Evolutionary conservation across 108 stramenopile species (phyloP).

Genomic region (Craspedostauros australis): DNA sequence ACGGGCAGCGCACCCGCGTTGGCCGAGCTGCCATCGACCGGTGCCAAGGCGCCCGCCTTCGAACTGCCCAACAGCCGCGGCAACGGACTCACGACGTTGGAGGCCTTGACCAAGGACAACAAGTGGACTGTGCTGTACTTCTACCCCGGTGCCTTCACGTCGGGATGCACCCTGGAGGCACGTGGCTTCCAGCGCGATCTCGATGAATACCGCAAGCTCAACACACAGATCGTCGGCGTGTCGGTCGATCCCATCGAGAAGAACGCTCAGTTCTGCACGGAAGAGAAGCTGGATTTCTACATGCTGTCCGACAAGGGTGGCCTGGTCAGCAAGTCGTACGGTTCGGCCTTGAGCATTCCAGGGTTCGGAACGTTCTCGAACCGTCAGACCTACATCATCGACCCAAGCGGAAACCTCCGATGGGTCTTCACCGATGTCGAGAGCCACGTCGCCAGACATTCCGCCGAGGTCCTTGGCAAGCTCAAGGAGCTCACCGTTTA

Average conservation of each 20-base stretch:
- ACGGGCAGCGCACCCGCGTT: not conserved
- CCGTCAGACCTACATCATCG: slow-evolving; percentile 80
- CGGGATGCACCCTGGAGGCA: slow-evolving; percentile 79
- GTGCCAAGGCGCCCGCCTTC: slow-evolving; percentile 53
- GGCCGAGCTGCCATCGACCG: slow-evolving; percentile 14
- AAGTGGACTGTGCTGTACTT: slow-evolving; percentile 83
- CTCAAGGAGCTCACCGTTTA: slow-evolving; percentile 61
- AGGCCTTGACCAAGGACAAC: slow-evolving; percentile 21
- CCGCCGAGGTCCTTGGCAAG: slow-evolving; percentile 65
- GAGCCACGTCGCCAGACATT: slow-evolving; percentile 55
- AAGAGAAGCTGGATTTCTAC: slow-evolving; percentile 64
- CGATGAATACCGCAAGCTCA: slow-evolving; percentile 38
- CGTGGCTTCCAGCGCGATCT: slow-evolving; percentile 58
- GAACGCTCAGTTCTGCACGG: slow-evolving; percentile 67
- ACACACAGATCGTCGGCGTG: slow-evolving; percentile 74
- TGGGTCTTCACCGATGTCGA: slow-evolving; percentile 83
- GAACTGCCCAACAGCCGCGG: slow-evolving; percentile 64
- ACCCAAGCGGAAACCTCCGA: slow-evolving; percentile 59
- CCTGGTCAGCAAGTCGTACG: slow-evolving; percentile 49
- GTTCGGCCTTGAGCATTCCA: slow-evolving; percentile 52
- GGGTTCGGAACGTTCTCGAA: slow-evolving; percentile 81
- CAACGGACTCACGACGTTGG: slow-evolving; percentile 31
- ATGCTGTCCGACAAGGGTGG: slow-evolving; percentile 72
- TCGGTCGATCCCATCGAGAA: slow-evolving; percentile 79
- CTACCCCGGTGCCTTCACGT: slow-evolving; percentile 81